Base-by-base conservation (phyloP, 2,329 filamentous ascomycete genomes). In the Penicillium fuscoglaucum region DNA sequence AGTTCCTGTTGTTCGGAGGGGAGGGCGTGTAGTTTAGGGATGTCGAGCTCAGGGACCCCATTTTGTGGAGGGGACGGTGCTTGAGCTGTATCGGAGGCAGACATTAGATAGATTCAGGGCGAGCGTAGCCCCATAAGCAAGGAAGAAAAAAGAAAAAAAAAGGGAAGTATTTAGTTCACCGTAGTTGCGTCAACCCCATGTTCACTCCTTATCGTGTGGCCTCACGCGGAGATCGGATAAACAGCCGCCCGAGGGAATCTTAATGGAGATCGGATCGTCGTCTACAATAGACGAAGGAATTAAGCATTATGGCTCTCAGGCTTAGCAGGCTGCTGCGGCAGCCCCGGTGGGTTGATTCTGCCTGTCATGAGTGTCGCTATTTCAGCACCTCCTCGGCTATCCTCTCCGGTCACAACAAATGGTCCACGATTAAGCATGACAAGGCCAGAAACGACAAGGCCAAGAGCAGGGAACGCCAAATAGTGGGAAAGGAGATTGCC, bases 1-100 rank as follows among this genome's bases (percentile, higher is more conserved):
- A 99, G 85, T 70, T 97, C 93, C 77, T 99, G 95, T 75, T 99
- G 95, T 78, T 99, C 95, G 54, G 90, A 87, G 44, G 93, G 91
- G 47, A 98, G 85, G 52, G 90, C 84, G 76, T 96, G 89, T 48
- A 99, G 87, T 82, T 96, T 96, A 69, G 87, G 80, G 66, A 96
- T 79, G 73, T 99, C 93, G 74, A 99, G 90, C 80, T 96, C 90
- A 51, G 72, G 72, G 55, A 64, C 63, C 61, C 67, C 71, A 70
- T 72, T 69, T 63, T 74, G 66, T 59, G 70, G 62, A 62, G 70
- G 64, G 70, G 76, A 68, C 52, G 73, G 62, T 61, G 72, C 63
- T 54, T 71, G 61, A 57, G 67, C 60, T 51, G 67, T 57, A 58
- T 76, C 73, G 54, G 75, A 64, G 61, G 73, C 68, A 68, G 76